Conservation (phyloP, 768 basidiomycete genomes). For the Naganishia antarctica region DNA sequence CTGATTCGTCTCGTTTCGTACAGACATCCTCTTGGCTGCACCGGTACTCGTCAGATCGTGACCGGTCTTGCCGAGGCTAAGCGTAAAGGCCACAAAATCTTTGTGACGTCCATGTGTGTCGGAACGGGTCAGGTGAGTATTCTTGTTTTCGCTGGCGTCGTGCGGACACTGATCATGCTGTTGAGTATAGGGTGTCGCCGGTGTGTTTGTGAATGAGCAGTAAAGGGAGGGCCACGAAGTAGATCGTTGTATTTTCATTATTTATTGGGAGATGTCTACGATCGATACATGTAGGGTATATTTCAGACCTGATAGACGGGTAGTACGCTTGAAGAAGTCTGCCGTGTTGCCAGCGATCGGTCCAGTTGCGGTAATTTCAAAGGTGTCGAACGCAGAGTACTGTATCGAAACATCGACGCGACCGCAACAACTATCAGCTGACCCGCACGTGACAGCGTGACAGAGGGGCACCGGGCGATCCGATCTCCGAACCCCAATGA, state of each 20-base stretch:
- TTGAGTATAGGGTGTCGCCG: slow-evolving; percentile 21
- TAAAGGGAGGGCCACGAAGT: neutral
- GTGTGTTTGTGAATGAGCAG: slow-evolving; percentile 27
- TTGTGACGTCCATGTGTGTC: slow-evolving; percentile 87
- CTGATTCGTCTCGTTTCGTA: neutral
- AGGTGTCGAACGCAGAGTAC: too few species aligned
- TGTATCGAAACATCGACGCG: too few species aligned
- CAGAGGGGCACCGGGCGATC: too few species aligned
- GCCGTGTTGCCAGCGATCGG: too few species aligned
- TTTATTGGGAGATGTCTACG: neutral
- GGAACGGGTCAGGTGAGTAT: slow-evolving; percentile 65
- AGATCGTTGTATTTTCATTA: neutral
- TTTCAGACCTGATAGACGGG: too few species aligned
- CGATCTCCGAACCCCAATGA: too few species aligned
- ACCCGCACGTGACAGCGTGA: too few species aligned
- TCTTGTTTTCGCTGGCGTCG: neutral
- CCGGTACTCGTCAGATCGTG: slow-evolving; percentile 76
- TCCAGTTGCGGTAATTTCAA: too few species aligned
- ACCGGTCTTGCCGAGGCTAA: slow-evolving; percentile 73
- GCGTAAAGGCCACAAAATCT: slow-evolving; percentile 68
- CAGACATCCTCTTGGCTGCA: slow-evolving; percentile 32
- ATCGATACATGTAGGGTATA: too few species aligned
- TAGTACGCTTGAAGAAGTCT: too few species aligned
- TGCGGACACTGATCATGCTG: neutral
- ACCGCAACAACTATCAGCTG: too few species aligned